These are phyloP conservation scores for bread wheat (Triticum aestivum) DNA, from an alignment of 176 grass and related monocot species.

Conservation along the genomic window DNA sequence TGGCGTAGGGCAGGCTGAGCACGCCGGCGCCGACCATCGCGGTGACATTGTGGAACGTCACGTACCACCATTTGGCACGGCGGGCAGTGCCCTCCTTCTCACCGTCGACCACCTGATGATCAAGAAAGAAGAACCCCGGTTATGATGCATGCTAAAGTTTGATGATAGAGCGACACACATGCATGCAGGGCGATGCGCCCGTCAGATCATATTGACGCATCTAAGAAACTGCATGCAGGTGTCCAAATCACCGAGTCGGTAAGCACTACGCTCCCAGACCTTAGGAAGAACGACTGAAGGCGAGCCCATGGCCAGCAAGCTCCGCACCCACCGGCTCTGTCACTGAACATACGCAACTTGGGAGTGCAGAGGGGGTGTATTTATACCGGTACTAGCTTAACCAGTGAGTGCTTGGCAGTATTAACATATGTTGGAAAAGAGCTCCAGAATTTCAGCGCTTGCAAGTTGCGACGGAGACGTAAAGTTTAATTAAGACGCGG, in stretches of 20 bases:
- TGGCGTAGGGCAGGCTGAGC: slow-evolving; percentile 71
- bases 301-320: slow-evolving; percentile 25
- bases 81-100: slow-evolving; percentile 20
- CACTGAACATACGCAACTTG: background rate
- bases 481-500: background rate
- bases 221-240: background rate
- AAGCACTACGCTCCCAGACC: slow-evolving; percentile 24
- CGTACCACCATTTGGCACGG: slow-evolving; percentile 70
- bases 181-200: too few species aligned
- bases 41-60: slow-evolving; percentile 69
- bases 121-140: background rate
- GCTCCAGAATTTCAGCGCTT: slow-evolving; percentile 17
- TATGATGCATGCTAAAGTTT: background rate
- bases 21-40: slow-evolving; percentile 79
- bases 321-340: background rate
- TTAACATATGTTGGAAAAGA: slow-evolving; percentile 14
- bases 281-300: slow-evolving; percentile 47
- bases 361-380: background rate
- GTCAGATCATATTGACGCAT: too few species aligned
- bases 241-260: background rate
- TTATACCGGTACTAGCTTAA: slow-evolving; percentile 13
- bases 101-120: slow-evolving; percentile 39
- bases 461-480: background rate
- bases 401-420: background rate
- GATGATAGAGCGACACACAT: background rate